phyloP scores from a whole-genome alignment of 2,329 filamentous ascomycete genomes.

The Aspergillus viridinutans region DNA sequence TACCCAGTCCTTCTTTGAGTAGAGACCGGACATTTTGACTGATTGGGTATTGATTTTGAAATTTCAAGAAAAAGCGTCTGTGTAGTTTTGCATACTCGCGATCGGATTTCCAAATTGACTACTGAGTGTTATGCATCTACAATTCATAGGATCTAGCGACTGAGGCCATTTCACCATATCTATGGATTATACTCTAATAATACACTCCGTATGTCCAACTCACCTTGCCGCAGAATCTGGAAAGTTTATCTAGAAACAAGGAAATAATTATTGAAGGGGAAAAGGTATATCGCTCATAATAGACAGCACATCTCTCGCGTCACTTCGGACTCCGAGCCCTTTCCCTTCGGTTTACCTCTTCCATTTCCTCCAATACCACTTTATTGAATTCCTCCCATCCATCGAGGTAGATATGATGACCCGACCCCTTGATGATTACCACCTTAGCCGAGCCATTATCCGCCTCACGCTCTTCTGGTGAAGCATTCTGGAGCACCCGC shows the following conservation, averaged over 20 bases:
- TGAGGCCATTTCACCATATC: neutral
- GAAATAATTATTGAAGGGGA: neutral
- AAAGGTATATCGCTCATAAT: neutral
- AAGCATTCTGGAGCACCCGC: conserved; percentile 58
- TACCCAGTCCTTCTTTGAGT: neutral
- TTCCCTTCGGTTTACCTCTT: conserved; percentile 47
- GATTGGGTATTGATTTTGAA: neutral
- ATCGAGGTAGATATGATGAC: conserved; percentile 70
- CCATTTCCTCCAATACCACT: conserved; percentile 63
- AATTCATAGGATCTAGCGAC: neutral
- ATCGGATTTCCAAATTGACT: neutral
- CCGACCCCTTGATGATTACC: conserved; percentile 66
- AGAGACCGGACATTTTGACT: neutral
- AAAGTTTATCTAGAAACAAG: neutral
- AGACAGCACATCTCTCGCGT: neutral
- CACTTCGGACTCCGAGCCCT: conserved; percentile 8
- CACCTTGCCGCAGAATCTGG: neutral
- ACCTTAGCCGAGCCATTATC: conserved; percentile 84
- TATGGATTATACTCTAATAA: neutral
- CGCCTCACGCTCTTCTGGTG: conserved; percentile 59
- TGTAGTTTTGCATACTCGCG: neutral
- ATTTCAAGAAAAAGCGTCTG: neutral
- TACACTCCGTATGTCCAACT: neutral
- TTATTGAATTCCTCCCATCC: conserved; percentile 67
- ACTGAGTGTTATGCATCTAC: neutral